Evolutionary conservation across 768 basidiomycete species (phyloP).

Genomic region (Leucosporidium yakuticum): DNA sequence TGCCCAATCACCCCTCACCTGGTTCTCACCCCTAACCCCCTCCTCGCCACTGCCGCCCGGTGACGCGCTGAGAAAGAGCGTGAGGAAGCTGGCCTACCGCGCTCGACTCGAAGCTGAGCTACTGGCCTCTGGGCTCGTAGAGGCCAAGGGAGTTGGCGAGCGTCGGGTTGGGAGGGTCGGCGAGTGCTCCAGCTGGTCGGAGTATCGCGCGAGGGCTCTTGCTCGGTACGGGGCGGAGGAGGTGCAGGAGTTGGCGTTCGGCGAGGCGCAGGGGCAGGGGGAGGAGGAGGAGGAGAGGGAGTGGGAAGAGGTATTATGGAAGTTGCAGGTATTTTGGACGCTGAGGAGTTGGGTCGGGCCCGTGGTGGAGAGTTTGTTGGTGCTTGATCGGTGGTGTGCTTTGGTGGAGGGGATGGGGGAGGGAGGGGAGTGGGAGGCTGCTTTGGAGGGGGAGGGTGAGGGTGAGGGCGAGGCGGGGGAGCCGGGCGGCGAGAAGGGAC

Average conservation of each 20-base stretch:
- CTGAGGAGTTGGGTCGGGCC: slow-evolving; percentile 25
- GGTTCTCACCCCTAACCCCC: slow-evolving; percentile 5
- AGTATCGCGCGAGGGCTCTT: slow-evolving; percentile 14
- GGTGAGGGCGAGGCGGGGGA: too few species aligned
- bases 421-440: too few species aligned
- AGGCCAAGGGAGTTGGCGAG: background rate
- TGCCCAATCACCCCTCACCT: slow-evolving; percentile 22
- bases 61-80: too few species aligned
- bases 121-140: background rate
- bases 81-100: slow-evolving; percentile 21
- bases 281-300: background rate
- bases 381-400: slow-evolving; percentile 18
- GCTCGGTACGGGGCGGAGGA: background rate
- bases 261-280: background rate
- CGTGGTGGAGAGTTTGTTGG: slow-evolving; percentile 19
- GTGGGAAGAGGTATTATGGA: slow-evolving; percentile 10
- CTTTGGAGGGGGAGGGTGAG: too few species aligned
- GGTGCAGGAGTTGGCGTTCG: background rate
- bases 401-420: too few species aligned
- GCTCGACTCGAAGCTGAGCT: slow-evolving; percentile 24
- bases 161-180: slow-evolving; percentile 19
- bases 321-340: slow-evolving; percentile 30
- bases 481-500: too few species aligned
- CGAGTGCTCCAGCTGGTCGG: slow-evolving; percentile 3
- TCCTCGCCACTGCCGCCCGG: background rate